Percentiles rank a stretch among this genome's conserved stretches.
phyloP scores from a whole-genome alignment of 1,139 yeast genomes.

The Suhomyces guaymorum region DNA sequence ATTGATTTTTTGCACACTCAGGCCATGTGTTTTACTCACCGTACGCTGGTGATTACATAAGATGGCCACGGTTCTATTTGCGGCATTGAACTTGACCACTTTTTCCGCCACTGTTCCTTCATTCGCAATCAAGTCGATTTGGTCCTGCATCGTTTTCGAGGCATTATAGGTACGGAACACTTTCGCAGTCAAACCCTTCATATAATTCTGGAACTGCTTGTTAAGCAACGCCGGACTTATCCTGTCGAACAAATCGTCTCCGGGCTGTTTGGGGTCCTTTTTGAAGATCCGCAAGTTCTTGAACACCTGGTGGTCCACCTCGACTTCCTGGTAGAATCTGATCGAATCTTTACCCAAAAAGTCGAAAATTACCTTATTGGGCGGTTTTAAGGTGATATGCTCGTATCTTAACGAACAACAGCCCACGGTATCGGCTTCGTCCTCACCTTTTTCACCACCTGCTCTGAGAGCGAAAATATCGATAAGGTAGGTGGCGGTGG shows the following conservation, averaged over 20 bases:
- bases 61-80: slow-evolving; percentile 92
- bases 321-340: slow-evolving; percentile 87
- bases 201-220: slow-evolving; percentile 82
- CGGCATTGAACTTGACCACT: slow-evolving; percentile 86
- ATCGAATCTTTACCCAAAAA: slow-evolving; percentile 96
- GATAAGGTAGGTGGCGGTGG: slow-evolving; percentile 89
- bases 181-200: slow-evolving; percentile 94
- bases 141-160: slow-evolving; percentile 95
- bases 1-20: slow-evolving; percentile 72
- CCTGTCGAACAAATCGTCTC: slow-evolving; percentile 90
- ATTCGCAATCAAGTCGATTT: slow-evolving; percentile 75
- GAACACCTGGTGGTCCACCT: slow-evolving; percentile 86
- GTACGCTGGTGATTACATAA: slow-evolving; percentile 97
- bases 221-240: slow-evolving; percentile 81
- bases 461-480: slow-evolving; percentile 97
- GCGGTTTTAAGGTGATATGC: slow-evolving; percentile 84
- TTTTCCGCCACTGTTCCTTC: slow-evolving; percentile 88
- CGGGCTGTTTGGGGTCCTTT: slow-evolving; percentile 83
- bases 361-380: slow-evolving; percentile 86
- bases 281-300: slow-evolving; percentile 85
- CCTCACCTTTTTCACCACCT: slow-evolving; percentile 96
- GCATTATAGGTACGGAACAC: slow-evolving; percentile 98
- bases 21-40: slow-evolving; percentile 80
- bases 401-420: slow-evolving; percentile 93
- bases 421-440: slow-evolving; percentile 98